These are phyloP conservation scores for Kluyveromyces sp. DNA, from an alignment of 1,139 yeast species.

Conservation along the genomic window DNA sequence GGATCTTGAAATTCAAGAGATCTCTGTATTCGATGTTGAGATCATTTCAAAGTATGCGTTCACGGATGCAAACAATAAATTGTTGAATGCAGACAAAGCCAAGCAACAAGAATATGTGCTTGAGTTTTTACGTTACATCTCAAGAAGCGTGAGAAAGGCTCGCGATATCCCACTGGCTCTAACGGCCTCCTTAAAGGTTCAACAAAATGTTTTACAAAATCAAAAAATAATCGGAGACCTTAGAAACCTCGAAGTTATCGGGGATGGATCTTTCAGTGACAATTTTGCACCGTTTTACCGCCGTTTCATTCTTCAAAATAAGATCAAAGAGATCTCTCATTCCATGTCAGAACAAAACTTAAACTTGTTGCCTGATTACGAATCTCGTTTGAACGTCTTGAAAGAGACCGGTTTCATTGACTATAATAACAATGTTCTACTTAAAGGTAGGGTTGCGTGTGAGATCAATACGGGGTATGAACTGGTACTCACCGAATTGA, in stretches of 20 bases:
- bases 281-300: conserved; percentile 46
- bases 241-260: conserved; percentile 24
- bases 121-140: neutral
- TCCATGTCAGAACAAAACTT: conserved; percentile 80
- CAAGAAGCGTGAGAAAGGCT: neutral
- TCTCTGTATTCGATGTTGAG: conserved; percentile 44
- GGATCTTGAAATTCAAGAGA: conserved; percentile 37
- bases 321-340: conserved; percentile 51
- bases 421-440: conserved; percentile 60
- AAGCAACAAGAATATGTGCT: conserved; percentile 38
- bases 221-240: conserved; percentile 37
- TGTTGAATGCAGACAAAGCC: conserved; percentile 40
- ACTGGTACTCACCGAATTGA: conserved; percentile 77
- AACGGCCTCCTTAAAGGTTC: conserved; percentile 40
- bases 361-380: conserved; percentile 87
- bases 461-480: conserved; percentile 91
- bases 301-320: conserved; percentile 40
- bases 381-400: conserved; percentile 75
- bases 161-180: neutral
- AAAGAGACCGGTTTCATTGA: conserved; percentile 74
- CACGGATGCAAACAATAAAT: conserved; percentile 37
- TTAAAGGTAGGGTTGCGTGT: conserved; percentile 83
- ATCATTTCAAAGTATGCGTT: conserved; percentile 43
- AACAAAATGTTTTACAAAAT: conserved; percentile 46
- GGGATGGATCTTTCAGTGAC: conserved; percentile 39